These are phyloP conservation scores for Naegleria lovaniensis DNA, from an alignment of 208 protist species.

Conservation along the genomic window DNA sequence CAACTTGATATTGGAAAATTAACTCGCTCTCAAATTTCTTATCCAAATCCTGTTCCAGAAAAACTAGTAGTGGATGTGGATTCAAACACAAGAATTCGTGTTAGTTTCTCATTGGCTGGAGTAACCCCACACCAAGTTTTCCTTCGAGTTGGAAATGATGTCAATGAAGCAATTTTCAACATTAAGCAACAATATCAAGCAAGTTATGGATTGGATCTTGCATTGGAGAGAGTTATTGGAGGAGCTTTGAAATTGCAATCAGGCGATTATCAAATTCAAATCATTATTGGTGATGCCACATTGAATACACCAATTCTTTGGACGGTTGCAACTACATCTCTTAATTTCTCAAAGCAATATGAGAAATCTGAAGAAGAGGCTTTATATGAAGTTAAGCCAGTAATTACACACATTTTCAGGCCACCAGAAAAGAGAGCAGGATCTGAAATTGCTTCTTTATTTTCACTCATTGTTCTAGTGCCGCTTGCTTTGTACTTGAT, in stretches of 20 bases:
- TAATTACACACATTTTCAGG: background rate
- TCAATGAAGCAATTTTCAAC: background rate
- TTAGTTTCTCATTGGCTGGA: background rate
- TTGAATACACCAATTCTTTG: background rate
- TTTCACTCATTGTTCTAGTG: background rate
- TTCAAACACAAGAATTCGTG: background rate
- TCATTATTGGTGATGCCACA: slow-evolving; percentile 1
- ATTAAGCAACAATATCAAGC: background rate
- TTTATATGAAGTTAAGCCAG: background rate
- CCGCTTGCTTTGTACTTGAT: background rate
- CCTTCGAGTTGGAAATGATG: background rate
- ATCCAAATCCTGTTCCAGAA: background rate
- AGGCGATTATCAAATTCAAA: background rate
- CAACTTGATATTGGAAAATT: background rate
- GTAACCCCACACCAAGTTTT: slow-evolving; percentile 12
- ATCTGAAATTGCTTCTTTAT: background rate
- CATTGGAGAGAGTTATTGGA: background rate
- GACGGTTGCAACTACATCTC: background rate
- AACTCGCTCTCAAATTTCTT: background rate
- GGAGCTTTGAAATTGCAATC: background rate
- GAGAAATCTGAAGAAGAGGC: background rate
- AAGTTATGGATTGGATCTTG: background rate
- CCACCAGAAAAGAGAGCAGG: background rate
- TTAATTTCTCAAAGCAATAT: background rate
- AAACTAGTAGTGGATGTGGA: background rate